Evolutionary conservation across 768 basidiomycete species (phyloP), one percentile per base, ranked within the genome.

Genomic region (Tricholoma hemisulphureum): DNA sequence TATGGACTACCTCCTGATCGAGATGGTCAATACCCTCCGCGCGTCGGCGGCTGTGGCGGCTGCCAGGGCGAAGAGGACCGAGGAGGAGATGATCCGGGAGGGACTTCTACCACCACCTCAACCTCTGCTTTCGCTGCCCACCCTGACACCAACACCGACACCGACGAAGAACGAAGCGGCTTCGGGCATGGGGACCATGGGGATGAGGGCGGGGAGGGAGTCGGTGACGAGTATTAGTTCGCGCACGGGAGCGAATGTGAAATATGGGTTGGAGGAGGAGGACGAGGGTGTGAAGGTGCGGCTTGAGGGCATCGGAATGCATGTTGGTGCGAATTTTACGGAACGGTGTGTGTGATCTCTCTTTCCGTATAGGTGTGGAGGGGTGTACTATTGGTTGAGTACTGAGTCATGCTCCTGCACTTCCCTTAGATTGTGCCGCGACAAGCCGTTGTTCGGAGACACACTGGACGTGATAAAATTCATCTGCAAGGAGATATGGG

Each of bases 401-500:
- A 18, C 51, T 23, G 20, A 46, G 14, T 50, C 6, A 26, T 24
- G 13, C 20, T 39, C 14, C 41, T 58, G n/a, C n/a, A n/a, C n/a
- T n/a, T n/a, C n/a, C 24, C 34, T 7, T 65, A 96, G 95, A 61
- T 70, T 96, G 57, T 89, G 88, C 68, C 81, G 88, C 32, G 87
- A 92, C 60, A 79, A 87, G 63, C 77, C 84, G 29, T 79, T 91
- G 53, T 91, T 96, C 57, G 71, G 84, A 0, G 90, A 95, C 67
- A 89, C 93, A 0, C 79, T 98, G 6, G 95, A 98, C 59, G 87
- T 84, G 9, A 87, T 98, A 75, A 97, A 98, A 71, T 97, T 97
- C 67, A 81, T 98, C 57, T 98, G 95, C 76, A 98, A 98, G 67
- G 95, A 98, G 56, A 75, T 98, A n/a, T 98, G 95, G 92, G 78